These are phyloP conservation scores for Diaporthe aspalathi DNA, from an alignment of 2,329 filamentous ascomycete genomes.

Conservation along the genomic window DNA sequence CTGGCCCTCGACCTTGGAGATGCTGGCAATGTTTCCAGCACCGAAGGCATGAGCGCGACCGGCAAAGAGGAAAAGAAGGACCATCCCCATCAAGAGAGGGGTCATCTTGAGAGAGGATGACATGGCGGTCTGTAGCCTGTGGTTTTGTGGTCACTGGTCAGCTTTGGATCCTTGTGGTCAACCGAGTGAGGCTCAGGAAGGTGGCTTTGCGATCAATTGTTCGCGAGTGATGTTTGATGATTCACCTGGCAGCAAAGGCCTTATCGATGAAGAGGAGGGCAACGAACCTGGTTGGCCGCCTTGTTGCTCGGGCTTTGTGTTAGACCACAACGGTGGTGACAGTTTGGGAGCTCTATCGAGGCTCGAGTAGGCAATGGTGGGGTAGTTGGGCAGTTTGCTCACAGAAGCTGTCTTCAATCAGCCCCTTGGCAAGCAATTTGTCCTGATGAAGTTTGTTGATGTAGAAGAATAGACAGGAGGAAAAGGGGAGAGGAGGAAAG, in stretches of 20 bases:
- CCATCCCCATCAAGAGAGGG: constrained; percentile 64
- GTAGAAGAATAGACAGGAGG: background rate
- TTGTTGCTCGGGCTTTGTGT: background rate
- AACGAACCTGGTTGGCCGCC: constrained; percentile 7
- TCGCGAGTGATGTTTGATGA: background rate
- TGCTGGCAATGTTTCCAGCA: constrained; percentile 86
- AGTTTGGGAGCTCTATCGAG: constrained; percentile 19
- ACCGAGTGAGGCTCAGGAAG: background rate
- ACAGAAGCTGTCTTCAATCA: background rate
- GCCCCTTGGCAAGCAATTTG: constrained; percentile 11
- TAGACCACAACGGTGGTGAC: constrained; percentile 2
- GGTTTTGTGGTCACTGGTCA: background rate
- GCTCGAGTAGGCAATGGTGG: constrained; percentile 14
- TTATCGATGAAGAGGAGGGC: background rate
- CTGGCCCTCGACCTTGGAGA: constrained; percentile 83
- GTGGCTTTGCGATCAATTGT: background rate
- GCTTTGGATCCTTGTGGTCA: background rate
- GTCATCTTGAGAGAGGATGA: constrained; percentile 57
- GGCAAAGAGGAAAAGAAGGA: constrained; percentile 74
- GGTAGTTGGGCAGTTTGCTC: constrained; percentile 17
- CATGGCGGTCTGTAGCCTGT: constrained; percentile 53
- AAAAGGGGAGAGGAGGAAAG: background rate
- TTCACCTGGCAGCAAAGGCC: background rate
- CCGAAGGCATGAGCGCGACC: constrained; percentile 81
- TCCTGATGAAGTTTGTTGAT: background rate